A percentile compares a stretch with the other conserved stretches of the same genome.
Evolutionary conservation across 176 grass and related monocot species (phyloP).

Genomic region (Rhipidocladum racemiflorum): DNA sequence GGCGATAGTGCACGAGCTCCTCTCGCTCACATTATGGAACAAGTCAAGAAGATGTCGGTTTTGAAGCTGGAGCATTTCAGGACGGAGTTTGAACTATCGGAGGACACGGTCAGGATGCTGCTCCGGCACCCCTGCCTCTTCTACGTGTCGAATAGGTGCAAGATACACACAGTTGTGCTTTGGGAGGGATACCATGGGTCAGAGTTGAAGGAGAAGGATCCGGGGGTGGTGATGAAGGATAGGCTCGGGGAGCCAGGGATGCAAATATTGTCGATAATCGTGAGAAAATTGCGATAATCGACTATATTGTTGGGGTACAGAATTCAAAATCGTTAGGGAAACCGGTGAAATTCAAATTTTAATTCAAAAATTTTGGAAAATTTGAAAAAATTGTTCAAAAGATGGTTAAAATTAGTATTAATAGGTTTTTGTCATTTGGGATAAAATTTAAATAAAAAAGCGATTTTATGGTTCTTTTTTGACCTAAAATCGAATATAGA

Average conservation of each 20-base stretch:
- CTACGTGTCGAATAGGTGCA: conserved; percentile 83
- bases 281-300: no score
- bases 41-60: conserved; percentile 85
- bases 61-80: conserved; percentile 89
- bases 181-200: conserved; percentile 66
- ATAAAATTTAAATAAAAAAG: no score
- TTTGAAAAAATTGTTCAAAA: no score
- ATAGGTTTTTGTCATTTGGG: no score
- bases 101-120: conserved; percentile 55
- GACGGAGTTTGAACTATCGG: conserved; percentile 64
- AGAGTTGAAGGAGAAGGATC: conserved; percentile 74
- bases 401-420: no score
- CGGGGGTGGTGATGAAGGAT: conserved; percentile 64
- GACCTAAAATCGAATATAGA: no score
- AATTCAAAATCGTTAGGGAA: no score
- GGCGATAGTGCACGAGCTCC: conserved; percentile 71
- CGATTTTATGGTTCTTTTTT: no score
- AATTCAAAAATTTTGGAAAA: no score
- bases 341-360: no score
- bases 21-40: conserved; percentile 73
- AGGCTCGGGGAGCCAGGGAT: conserved; percentile 73
- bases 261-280: no score
- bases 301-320: no score
- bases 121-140: conserved; percentile 74
- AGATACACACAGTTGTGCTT: conserved; percentile 74